These are phyloP conservation scores for Astragalus membranaceus DNA, from an alignment of 306 rosid genomes.

Conservation along the genomic window DNA sequence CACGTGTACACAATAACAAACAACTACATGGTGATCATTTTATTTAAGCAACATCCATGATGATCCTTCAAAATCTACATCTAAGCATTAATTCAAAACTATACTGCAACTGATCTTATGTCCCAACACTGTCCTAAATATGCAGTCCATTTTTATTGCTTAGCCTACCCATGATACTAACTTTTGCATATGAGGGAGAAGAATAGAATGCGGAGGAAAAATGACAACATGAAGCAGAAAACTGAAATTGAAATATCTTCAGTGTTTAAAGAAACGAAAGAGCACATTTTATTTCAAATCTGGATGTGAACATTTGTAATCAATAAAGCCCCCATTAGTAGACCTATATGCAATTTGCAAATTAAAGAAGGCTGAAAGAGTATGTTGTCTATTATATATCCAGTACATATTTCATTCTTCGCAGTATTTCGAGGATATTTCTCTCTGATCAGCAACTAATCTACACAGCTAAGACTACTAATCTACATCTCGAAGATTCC, in stretches of 20 bases:
- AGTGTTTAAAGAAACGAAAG: background rate
- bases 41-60: background rate
- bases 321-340: background rate
- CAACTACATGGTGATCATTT: background rate
- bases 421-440: background rate
- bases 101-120: background rate
- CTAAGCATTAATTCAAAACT: background rate
- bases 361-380: background rate
- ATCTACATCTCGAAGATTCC: background rate
- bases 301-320: background rate
- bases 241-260: background rate
- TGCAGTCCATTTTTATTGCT: slow-evolving; percentile 5
- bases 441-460: background rate
- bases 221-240: slow-evolving; percentile 8
- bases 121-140: background rate
- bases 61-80: background rate
- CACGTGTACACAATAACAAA: background rate
- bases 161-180: slow-evolving; percentile 1
- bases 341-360: background rate
- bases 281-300: background rate
- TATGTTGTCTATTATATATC: background rate
- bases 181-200: background rate
- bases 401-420: background rate
- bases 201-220: background rate
- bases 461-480: background rate